These are phyloP conservation scores for Fagopyrum homotropicum DNA, from an alignment of 148 eudicot genomes.

Conservation along the genomic window DNA sequence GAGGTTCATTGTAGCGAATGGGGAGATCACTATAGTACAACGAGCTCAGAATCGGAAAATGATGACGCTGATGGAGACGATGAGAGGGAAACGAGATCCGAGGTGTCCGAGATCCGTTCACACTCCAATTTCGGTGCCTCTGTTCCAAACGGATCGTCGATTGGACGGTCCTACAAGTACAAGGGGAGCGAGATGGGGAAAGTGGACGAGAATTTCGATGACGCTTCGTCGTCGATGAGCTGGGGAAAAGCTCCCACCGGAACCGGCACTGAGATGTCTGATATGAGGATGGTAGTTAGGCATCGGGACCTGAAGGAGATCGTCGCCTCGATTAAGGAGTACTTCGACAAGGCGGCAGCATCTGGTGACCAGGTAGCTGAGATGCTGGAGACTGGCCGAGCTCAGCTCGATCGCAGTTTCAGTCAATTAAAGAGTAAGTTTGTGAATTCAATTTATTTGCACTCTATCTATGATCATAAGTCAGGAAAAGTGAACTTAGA, in stretches of 20 bases:
- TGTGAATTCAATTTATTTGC: not conserved
- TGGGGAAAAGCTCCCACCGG: constrained; percentile 40
- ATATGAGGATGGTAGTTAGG: constrained; percentile 73
- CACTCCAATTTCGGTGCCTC: constrained; percentile 37
- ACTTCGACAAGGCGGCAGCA: constrained; percentile 80
- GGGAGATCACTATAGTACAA: constrained; percentile 87
- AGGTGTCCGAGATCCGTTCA: constrained; percentile 30
- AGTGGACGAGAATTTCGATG: constrained; percentile 36
- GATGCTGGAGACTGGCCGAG: constrained; percentile 83
- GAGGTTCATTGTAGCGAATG: constrained; percentile 94
- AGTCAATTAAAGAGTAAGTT: constrained; percentile 61
- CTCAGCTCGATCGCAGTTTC: constrained; percentile 94
- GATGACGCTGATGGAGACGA: constrained; percentile 30
- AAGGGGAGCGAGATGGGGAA: constrained; percentile 24
- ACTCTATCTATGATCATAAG: not conserved
- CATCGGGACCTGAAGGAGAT: constrained; percentile 82
- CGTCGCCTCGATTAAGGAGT: constrained; percentile 56
- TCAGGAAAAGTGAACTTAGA: not conserved
- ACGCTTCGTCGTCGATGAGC: constrained; percentile 49
- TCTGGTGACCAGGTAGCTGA: constrained; percentile 91
- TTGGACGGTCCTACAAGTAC: constrained; percentile 11
- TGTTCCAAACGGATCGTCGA: constrained; percentile 15
- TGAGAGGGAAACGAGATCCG: constrained; percentile 65
- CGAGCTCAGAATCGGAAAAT: constrained; percentile 32
- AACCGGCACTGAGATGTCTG: constrained; percentile 31